These are phyloP conservation scores for Alternaria longipes DNA, from an alignment of 2,329 filamentous ascomycete genomes.

Conservation along the genomic window DNA sequence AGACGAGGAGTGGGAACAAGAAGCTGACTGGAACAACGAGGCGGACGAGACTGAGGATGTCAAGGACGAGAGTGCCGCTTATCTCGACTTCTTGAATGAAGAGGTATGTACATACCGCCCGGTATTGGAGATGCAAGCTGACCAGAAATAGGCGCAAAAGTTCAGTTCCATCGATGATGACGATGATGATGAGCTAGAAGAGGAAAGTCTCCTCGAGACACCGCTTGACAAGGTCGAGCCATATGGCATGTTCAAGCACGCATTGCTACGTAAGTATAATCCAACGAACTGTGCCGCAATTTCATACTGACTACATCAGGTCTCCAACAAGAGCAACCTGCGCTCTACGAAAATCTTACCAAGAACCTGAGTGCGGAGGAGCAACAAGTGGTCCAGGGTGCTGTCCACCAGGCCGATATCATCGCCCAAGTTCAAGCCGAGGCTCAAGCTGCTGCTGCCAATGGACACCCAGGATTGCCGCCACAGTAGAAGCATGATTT, in stretches of 20 bases:
- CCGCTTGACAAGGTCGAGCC: constrained; percentile 95
- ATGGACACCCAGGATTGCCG: constrained; percentile 29
- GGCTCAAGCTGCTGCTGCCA: constrained; percentile 34
- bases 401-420: constrained; percentile 75
- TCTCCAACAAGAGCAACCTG: constrained; percentile 89
- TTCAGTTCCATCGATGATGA: constrained; percentile 75
- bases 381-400: constrained; percentile 79
- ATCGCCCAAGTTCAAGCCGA: constrained; percentile 50
- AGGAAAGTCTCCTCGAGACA: constrained; percentile 90
- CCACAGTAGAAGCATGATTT: constrained; percentile 26
- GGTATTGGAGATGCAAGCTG: constrained; percentile 32
- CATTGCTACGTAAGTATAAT: constrained; percentile 76
- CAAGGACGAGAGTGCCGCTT: constrained; percentile 91
- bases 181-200: constrained; percentile 89
- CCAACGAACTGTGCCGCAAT: neutral
- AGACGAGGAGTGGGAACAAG: constrained; percentile 82
- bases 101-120: constrained; percentile 65
- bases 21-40: constrained; percentile 73
- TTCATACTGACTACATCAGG: constrained; percentile 61
- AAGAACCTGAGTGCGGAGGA: constrained; percentile 82
- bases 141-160: constrained; percentile 73
- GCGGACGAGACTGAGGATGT: constrained; percentile 72
- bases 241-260: constrained; percentile 85
- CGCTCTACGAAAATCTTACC: constrained; percentile 83
- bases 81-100: constrained; percentile 94